Evolutionary conservation across 371 early-diverging fungal genomes (phyloP).

Genomic region (Funneliformis caledonium): DNA sequence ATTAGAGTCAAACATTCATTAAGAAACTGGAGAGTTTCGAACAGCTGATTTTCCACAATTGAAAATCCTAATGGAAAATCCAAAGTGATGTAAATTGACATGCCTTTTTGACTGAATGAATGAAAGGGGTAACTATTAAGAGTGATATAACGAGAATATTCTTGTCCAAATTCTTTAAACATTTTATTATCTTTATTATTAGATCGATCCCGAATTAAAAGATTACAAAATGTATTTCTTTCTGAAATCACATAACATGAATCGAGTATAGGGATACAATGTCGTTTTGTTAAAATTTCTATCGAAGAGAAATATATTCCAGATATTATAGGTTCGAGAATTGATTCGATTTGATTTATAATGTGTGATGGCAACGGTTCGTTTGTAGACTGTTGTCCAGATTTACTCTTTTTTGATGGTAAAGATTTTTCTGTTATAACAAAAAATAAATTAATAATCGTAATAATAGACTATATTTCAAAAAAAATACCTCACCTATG

Average conservation of each 20-base stretch:
- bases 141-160: constrained; percentile 43
- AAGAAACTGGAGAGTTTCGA: constrained; percentile 18
- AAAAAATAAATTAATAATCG: not conserved
- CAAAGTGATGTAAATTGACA: constrained; percentile 50
- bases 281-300: constrained; percentile 52
- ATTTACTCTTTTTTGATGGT: constrained; percentile 21
- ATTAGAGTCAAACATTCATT: not conserved
- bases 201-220: not conserved
- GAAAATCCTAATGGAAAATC: constrained; percentile 51
- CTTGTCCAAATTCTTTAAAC: constrained; percentile 22
- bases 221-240: not conserved
- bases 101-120: constrained; percentile 49
- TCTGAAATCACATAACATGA: constrained; percentile 39
- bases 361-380: not conserved
- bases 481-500: not conserved
- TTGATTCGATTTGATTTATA: not conserved
- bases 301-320: constrained; percentile 53
- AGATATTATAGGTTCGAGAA: constrained; percentile 50
- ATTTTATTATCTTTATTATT: not conserved
- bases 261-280: constrained; percentile 54
- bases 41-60: constrained; percentile 41
- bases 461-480: too few relatives aligned
- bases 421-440: constrained; percentile 1
- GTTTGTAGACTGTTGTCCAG: not conserved
- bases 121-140: constrained; percentile 43